Percentiles rank a stretch among this genome's conserved stretches.
Evolutionary conservation across 2,329 filamentous ascomycete genomes (phyloP).

Genomic region (Claviceps sp.): DNA sequence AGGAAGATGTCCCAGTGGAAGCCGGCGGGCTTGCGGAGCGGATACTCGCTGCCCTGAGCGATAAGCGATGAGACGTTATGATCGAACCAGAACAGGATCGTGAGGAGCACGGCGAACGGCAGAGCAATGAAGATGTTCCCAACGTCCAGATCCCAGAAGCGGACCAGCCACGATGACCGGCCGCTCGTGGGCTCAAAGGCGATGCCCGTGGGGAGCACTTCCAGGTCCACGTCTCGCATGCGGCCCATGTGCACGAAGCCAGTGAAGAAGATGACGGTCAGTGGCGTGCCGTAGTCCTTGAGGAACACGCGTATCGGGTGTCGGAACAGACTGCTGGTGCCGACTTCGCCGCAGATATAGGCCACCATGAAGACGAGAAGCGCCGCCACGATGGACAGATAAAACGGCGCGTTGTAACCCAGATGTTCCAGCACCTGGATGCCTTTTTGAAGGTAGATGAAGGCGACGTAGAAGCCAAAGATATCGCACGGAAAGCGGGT

Average conservation of each 20-base stretch:
- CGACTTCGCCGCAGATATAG: constrained; percentile 60
- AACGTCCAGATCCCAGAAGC: constrained; percentile 66
- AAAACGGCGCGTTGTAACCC: constrained; percentile 54
- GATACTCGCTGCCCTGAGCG: constrained; percentile 71
- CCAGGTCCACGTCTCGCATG: constrained; percentile 58
- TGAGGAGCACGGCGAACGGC: constrained; percentile 75
- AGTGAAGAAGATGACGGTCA: constrained; percentile 77
- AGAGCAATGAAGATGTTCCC: constrained; percentile 69
- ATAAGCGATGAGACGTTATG: constrained; percentile 80
- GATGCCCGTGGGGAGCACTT: constrained; percentile 59
- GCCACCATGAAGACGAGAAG: constrained; percentile 67
- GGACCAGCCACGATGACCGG: constrained; percentile 63
- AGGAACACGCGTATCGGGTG: constrained; percentile 68
- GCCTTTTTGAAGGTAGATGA: constrained; percentile 84
- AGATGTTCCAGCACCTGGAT: constrained; percentile 73
- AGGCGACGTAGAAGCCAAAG: constrained; percentile 87
- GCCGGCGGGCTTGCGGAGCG: constrained; percentile 65
- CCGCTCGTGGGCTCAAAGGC: constrained; percentile 68
- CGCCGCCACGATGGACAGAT: constrained; percentile 64
- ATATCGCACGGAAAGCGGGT: constrained; percentile 88
- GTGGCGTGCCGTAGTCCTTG: constrained; percentile 77
- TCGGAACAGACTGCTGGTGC: constrained; percentile 57
- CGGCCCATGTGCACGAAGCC: constrained; percentile 79
- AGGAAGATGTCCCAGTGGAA: constrained; percentile 82
- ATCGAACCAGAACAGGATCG: constrained; percentile 80